Evolutionary conservation across 2,329 filamentous ascomycete species (phyloP).

Genomic region (Dothiorella sarmentorum): DNA sequence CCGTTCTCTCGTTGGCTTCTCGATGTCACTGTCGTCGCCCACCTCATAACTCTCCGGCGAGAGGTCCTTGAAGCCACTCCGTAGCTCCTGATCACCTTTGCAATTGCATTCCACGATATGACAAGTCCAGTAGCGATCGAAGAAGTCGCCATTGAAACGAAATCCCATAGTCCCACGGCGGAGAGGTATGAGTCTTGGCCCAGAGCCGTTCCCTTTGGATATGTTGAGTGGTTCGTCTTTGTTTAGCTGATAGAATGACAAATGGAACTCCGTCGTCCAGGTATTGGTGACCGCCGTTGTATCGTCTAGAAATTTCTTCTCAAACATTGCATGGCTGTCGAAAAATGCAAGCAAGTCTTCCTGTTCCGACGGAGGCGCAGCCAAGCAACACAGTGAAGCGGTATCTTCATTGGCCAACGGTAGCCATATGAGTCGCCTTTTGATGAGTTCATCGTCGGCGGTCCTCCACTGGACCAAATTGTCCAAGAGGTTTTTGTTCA

Average conservation of each 20-base stretch:
- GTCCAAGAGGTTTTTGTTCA: no score
- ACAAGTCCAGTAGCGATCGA: neutral
- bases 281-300: conserved; percentile 24
- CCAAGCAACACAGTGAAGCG: conserved; percentile 19
- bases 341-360: conserved; percentile 21
- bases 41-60: no score
- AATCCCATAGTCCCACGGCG: conserved; percentile 22
- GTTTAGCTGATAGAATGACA: conserved; percentile 17
- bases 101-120: neutral
- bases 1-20: no score
- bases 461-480: no score
- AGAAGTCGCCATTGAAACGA: conserved; percentile 26
- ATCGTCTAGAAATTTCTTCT: conserved; percentile 26
- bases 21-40: no score
- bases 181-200: no score
- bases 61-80: neutral
- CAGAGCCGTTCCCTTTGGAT: no score
- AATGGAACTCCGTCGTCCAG: conserved; percentile 32
- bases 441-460: no score
- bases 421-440: conserved; percentile 3
- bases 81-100: neutral
- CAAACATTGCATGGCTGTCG: conserved; percentile 23
- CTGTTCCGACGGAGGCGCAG: conserved; percentile 16
- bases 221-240: no score
- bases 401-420: neutral